These are phyloP conservation scores for Botrytis tulipae DNA, from an alignment of 2,329 filamentous ascomycete species.

Conservation along the genomic window DNA sequence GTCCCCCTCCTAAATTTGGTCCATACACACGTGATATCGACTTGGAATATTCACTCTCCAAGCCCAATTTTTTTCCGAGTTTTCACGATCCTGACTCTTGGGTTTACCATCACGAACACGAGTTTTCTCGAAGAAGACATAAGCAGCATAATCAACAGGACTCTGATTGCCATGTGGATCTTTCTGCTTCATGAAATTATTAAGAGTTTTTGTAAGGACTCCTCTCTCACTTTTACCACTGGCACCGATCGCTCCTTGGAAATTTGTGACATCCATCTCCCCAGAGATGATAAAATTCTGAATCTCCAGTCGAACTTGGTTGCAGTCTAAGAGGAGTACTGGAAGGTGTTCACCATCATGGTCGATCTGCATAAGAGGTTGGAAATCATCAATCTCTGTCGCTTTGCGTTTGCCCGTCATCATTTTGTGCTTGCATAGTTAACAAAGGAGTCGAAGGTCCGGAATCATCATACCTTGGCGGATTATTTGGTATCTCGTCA, in stretches of 20 bases:
- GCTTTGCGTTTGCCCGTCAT: background rate
- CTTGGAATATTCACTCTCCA: background rate
- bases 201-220: background rate
- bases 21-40: background rate
- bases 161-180: conserved; percentile 30
- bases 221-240: background rate
- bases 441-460: background rate
- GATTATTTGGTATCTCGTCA: background rate
- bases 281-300: background rate
- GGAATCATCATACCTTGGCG: background rate
- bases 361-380: background rate
- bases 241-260: background rate
- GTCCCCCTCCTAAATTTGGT: background rate
- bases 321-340: background rate
- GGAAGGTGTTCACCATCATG: background rate
- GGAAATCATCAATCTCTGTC: background rate
- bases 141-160: conserved; percentile 51
- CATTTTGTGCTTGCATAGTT: background rate
- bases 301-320: background rate
- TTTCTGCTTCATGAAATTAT: background rate
- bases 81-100: conserved; percentile 50
- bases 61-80: conserved; percentile 47
- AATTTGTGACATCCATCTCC: background rate
- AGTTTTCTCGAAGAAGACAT: conserved; percentile 60
- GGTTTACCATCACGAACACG: conserved; percentile 50